These are phyloP conservation scores for Teunomyces funiuensis DNA, from an alignment of 805 yeast species.

Conservation along the genomic window DNA sequence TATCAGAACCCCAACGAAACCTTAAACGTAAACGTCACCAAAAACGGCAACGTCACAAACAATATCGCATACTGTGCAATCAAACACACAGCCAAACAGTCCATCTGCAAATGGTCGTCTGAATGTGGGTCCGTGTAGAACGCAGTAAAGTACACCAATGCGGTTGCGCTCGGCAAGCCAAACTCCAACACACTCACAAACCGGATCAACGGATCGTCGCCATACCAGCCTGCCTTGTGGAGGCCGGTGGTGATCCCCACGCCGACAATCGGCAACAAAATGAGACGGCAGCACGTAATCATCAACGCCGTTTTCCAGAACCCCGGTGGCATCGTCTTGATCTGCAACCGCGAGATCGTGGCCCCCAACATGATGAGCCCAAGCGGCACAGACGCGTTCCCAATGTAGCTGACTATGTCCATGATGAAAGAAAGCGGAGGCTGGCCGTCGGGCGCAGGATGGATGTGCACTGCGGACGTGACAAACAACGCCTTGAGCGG, in stretches of 20 bases:
- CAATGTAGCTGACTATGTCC: constrained; percentile 78
- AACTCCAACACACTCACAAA: constrained; percentile 74
- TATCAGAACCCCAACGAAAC: constrained; percentile 38
- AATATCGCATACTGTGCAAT: constrained; percentile 72
- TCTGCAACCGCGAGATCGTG: constrained; percentile 72
- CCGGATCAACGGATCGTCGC: constrained; percentile 57
- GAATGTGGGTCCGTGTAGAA: constrained; percentile 70
- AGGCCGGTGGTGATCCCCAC: constrained; percentile 58
- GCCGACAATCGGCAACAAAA: constrained; percentile 79
- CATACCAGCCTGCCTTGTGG: constrained; percentile 60
- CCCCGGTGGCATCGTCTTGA: constrained; percentile 62
- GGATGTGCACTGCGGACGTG: constrained; percentile 46
- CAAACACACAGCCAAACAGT: constrained; percentile 75
- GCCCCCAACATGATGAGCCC: constrained; percentile 85
- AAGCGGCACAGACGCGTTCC: constrained; percentile 84
- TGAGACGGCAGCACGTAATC: constrained; percentile 57
- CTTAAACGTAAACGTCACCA: constrained; percentile 66
- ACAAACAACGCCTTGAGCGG: constrained; percentile 62
- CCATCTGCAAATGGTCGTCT: constrained; percentile 65
- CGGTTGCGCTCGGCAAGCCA: constrained; percentile 85
- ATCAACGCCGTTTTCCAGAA: constrained; percentile 66
- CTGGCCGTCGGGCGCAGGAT: constrained; percentile 76
- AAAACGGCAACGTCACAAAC: constrained; percentile 69
- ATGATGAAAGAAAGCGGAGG: constrained; percentile 86
- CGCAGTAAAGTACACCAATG: constrained; percentile 85